These are phyloP conservation scores for Eremothecium sinecaudum DNA, from an alignment of 1,139 yeast genomes.

Conservation along the genomic window DNA sequence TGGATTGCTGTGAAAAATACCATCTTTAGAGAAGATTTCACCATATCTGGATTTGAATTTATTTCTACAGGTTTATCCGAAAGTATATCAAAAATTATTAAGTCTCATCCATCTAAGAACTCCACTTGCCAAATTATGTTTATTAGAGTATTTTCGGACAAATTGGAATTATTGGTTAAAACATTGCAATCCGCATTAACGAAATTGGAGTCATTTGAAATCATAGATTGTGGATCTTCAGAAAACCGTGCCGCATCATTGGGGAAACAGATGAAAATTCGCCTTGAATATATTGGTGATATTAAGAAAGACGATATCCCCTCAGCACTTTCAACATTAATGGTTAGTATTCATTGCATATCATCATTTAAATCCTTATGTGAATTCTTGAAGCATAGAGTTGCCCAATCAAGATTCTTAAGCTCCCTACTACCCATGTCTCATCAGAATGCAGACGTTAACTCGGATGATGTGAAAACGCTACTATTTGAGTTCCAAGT, in stretches of 20 bases:
- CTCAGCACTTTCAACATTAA: slow-evolving; percentile 34
- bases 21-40: slow-evolving; percentile 30
- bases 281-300: slow-evolving; percentile 33
- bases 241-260: slow-evolving; percentile 46
- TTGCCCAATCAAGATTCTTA: slow-evolving; percentile 24
- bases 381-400: slow-evolving; percentile 44
- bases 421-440: slow-evolving; percentile 18
- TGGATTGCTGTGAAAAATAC: slow-evolving; percentile 40
- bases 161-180: slow-evolving; percentile 38
- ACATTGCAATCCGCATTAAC: slow-evolving; percentile 69
- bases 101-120: slow-evolving; percentile 18
- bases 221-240: slow-evolving; percentile 46
- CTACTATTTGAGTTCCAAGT: slow-evolving; percentile 53
- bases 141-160: slow-evolving; percentile 38
- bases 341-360: slow-evolving; percentile 76
- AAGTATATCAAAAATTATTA: slow-evolving; percentile 38
- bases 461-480: slow-evolving; percentile 19
- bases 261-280: slow-evolving; percentile 63
- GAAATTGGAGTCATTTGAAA: slow-evolving; percentile 67
- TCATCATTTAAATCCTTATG: slow-evolving; percentile 73
- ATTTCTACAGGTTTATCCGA: slow-evolving; percentile 58
- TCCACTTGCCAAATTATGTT: slow-evolving; percentile 40
- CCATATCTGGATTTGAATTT: slow-evolving; percentile 67
- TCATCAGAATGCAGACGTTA: slow-evolving; percentile 9
- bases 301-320: slow-evolving; percentile 31